Evolutionary conservation across 2,329 filamentous ascomycete species (phyloP).

Genomic region (Ceratocystis eucalypticola): DNA sequence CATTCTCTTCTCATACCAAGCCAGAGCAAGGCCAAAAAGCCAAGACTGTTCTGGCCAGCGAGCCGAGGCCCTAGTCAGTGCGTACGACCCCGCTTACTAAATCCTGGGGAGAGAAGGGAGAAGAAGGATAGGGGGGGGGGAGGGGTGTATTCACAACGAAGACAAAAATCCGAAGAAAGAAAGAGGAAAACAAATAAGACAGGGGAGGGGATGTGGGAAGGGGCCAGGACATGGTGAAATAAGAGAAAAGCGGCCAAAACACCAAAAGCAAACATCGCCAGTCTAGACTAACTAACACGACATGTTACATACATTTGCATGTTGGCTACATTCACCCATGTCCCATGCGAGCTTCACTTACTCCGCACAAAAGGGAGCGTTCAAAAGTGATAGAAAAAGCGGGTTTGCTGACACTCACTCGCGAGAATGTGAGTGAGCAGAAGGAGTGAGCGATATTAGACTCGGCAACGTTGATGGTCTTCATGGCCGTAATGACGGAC

Average conservation of each 20-base stretch:
- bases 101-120: constrained; percentile 1
- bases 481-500: too few relatives aligned
- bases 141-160: background rate
- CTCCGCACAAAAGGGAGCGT: background rate
- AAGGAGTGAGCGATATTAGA: too few relatives aligned
- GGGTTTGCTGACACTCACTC: background rate
- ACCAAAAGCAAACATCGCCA: constrained; percentile 1
- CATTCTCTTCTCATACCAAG: background rate
- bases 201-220: background rate
- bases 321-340: too few relatives aligned
- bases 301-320: background rate
- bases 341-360: too few relatives aligned
- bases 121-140: background rate
- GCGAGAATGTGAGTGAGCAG: background rate
- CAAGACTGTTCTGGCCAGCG: background rate
- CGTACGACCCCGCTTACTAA: background rate
- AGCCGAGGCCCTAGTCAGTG: background rate
- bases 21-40: too few relatives aligned
- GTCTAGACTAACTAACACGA: background rate
- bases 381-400: background rate
- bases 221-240: background rate
- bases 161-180: too few relatives aligned
- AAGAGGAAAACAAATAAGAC: background rate
- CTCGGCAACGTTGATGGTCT: too few relatives aligned
- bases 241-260: background rate